A percentile compares a stretch with the other conserved stretches of the same genome.
These are phyloP conservation scores for Angomonas desouzai DNA, from an alignment of 208 protist genomes.

Conservation along the genomic window DNA sequence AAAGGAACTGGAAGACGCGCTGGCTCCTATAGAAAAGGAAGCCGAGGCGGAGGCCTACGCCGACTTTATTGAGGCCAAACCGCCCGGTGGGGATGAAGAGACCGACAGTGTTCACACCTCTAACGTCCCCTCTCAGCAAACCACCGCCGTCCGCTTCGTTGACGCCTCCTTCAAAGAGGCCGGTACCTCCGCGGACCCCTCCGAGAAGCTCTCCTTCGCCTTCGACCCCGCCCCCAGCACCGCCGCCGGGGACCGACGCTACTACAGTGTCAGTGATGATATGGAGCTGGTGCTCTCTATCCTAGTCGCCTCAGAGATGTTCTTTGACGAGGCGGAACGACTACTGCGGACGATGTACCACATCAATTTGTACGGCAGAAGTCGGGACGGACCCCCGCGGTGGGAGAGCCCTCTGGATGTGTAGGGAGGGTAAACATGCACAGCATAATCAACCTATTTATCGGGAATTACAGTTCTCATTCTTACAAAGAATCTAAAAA, in stretches of 20 bases:
- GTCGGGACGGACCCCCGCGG: constrained; percentile 1
- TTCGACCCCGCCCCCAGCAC: constrained; percentile 20
- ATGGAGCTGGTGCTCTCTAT: constrained; percentile 57
- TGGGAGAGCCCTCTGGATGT: constrained; percentile 1
- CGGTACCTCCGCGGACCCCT: constrained; percentile 1
- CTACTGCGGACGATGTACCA: constrained; percentile 41
- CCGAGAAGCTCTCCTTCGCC: constrained; percentile 22
- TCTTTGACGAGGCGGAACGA: constrained; percentile 48
- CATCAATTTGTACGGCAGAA: constrained; percentile 37
- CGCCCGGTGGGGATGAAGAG: not conserved
- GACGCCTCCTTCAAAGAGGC: not conserved
- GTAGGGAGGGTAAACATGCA: too few species aligned
- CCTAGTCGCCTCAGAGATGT: constrained; percentile 56
- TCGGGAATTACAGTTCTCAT: too few species aligned
- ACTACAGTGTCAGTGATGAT: constrained; percentile 33
- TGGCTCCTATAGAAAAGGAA: not conserved
- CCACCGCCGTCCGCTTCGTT: not conserved
- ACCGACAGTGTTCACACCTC: constrained; percentile 3
- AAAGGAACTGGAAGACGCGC: constrained; percentile 6
- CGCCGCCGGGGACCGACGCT: constrained; percentile 9
- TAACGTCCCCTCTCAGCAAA: not conserved
- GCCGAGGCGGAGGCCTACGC: constrained; percentile 5
- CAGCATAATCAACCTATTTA: too few species aligned
- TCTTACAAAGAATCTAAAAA: too few species aligned
- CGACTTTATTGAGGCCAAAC: not conserved